phyloP scores from a whole-genome alignment of 1,139 yeast genomes.

The Pichia sorboxylosa region DNA sequence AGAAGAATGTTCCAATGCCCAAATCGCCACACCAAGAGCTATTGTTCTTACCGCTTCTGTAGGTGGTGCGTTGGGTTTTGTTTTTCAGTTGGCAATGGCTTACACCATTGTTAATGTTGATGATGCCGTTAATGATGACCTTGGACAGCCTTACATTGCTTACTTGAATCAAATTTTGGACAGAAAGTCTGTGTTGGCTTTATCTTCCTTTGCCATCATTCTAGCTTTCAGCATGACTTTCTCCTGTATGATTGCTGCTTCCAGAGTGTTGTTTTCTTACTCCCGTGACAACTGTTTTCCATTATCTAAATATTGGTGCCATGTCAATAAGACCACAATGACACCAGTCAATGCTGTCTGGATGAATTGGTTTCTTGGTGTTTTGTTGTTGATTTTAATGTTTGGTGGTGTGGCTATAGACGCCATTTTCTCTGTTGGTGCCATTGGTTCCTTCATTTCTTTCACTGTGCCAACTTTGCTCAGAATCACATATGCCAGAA shows the following conservation, averaged over 20 bases:
- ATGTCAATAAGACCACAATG: conserved; percentile 42
- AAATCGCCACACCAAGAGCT: conserved; percentile 48
- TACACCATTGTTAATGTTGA: conserved; percentile 48
- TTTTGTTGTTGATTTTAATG: conserved; percentile 47
- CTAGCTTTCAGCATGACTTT: conserved; percentile 59
- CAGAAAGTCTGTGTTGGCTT: conserved; percentile 35
- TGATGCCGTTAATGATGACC: conserved; percentile 38
- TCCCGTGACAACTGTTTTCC: conserved; percentile 66
- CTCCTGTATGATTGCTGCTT: conserved; percentile 61
- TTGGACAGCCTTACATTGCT: conserved; percentile 59
- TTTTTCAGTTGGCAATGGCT: conserved; percentile 54
- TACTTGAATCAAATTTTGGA: conserved; percentile 42
- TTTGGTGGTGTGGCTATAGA: conserved; percentile 62
- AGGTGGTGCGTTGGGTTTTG: conserved; percentile 54
- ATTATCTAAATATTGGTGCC: conserved; percentile 38
- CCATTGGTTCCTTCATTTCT: conserved; percentile 61
- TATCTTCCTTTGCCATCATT: conserved; percentile 49
- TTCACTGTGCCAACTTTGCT: conserved; percentile 58
- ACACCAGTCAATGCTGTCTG: conserved; percentile 67
- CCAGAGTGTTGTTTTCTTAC: conserved; percentile 59
- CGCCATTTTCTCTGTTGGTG: conserved; percentile 70
- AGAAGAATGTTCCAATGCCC: conserved; percentile 60
- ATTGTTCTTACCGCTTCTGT: conserved; percentile 51
- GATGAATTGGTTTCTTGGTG: conserved; percentile 49
- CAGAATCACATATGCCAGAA: conserved; percentile 44